Percentiles rank a stretch among this genome's conserved stretches.
Conservation (phyloP, 1,284 basidiomycete species). For the Pseudozyma sp. region DNA sequence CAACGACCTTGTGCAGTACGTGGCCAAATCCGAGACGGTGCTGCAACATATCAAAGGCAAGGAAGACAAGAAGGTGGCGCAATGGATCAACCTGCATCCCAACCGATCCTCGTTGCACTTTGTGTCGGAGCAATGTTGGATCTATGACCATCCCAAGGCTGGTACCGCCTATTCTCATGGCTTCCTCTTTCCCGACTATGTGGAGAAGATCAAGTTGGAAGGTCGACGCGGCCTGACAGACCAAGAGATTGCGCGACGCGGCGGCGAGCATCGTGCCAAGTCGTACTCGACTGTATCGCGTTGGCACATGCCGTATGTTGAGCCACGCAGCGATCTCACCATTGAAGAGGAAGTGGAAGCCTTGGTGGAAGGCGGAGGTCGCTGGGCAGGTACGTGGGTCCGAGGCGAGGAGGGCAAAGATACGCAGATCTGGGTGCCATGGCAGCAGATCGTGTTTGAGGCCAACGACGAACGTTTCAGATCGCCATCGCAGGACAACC, state of each 20-base stretch:
- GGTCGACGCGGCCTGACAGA: conserved; percentile 69
- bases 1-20: conserved; percentile 88
- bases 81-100: conserved; percentile 92
- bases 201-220: conserved; percentile 75
- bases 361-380: conserved; percentile 82
- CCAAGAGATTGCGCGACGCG: conserved; percentile 65
- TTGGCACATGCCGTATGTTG: conserved; percentile 83
- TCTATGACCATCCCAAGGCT: conserved; percentile 95
- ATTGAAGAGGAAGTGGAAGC: conserved; percentile 85
- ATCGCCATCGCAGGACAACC: conserved; percentile 7
- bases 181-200: conserved; percentile 94
- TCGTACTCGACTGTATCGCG: conserved; percentile 86
- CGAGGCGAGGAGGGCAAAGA: conserved; percentile 54
- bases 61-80: conserved; percentile 92
- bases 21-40: conserved; percentile 79
- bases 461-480: conserved; percentile 62
- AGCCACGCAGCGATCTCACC: conserved; percentile 78
- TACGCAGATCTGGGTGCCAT: conserved; percentile 54
- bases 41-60: conserved; percentile 81
- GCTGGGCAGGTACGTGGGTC: conserved; percentile 73
- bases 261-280: conserved; percentile 73
- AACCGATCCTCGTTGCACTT: conserved; percentile 83
- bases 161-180: conserved; percentile 92
- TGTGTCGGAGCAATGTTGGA: conserved; percentile 94
- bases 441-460: conserved; percentile 67